phyloP scores from a whole-genome alignment of 768 basidiomycete species.

The Suillus discolor region DNA sequence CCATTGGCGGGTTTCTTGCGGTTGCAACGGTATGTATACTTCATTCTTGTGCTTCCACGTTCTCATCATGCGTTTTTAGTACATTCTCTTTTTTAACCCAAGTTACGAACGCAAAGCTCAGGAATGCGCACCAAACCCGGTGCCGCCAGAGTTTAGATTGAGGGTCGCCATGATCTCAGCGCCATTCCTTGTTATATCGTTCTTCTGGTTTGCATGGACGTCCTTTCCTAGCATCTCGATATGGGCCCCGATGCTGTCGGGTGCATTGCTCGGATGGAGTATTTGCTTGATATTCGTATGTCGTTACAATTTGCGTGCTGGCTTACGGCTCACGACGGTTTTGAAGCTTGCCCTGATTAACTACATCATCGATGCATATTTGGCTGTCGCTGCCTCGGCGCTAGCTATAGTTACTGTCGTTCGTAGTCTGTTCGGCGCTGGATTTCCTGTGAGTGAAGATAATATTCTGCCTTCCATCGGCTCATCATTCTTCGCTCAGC shows the following conservation, averaged over 20 bases:
- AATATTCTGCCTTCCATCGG: neutral
- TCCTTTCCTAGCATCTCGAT: slow-evolving; percentile 52
- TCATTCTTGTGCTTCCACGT: slow-evolving; percentile 2
- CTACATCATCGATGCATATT: slow-evolving; percentile 65
- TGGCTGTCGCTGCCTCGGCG: slow-evolving; percentile 56
- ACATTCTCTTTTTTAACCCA: slow-evolving; percentile 50
- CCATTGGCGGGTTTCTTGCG: slow-evolving; percentile 49
- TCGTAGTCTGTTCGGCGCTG: slow-evolving; percentile 55
- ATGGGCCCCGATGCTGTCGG: slow-evolving; percentile 56
- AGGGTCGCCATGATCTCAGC: slow-evolving; percentile 50
- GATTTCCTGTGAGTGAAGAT: slow-evolving; percentile 38
- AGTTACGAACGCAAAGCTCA: slow-evolving; percentile 46
- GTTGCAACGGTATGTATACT: slow-evolving; percentile 42
- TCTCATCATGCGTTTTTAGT: slow-evolving; percentile 31
- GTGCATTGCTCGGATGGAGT: slow-evolving; percentile 52
- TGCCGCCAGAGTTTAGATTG: slow-evolving; percentile 63
- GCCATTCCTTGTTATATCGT: slow-evolving; percentile 52
- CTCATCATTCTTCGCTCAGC: slow-evolving; percentile 21
- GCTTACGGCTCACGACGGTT: slow-evolving; percentile 8
- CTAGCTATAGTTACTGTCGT: slow-evolving; percentile 55
- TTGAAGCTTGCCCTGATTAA: slow-evolving; percentile 53
- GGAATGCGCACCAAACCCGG: slow-evolving; percentile 49
- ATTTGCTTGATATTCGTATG: slow-evolving; percentile 58
- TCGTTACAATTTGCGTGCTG: slow-evolving; percentile 10
- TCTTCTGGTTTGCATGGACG: slow-evolving; percentile 75